Base-by-base conservation (phyloP, 1,284 basidiomycete genomes). In the Leccinum glutinopallens region DNA sequence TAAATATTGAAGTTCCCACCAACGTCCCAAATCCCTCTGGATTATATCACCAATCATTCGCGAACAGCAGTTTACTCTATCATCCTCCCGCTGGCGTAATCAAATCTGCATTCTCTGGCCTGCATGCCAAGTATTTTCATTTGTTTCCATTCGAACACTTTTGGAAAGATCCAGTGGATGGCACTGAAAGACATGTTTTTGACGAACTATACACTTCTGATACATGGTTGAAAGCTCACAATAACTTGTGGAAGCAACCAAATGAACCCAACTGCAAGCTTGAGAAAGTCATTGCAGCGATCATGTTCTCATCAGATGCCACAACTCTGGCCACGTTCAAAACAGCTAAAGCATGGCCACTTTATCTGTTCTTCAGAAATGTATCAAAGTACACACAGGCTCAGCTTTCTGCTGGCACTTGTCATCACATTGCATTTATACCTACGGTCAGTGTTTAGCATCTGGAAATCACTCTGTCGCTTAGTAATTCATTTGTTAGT, bases 1-100 rank as follows among this genome's bases (percentile, higher is more conserved):
- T 73, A 5, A 49, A 61, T 3, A 67, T 75, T 19, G 53, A 35
- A 2, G 22, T 74, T 4, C 72, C 72, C 2, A 61, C 59, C 9
- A 29, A 35, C 3, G 13, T 17, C 10, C 17, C 4, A 5, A 12
- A 33, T 17, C 35, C 25, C 7, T 13, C 35, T 9, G 35, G 58
- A 15, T 53, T 25, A 29, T 15, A 19, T 59, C 59, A 54, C 61
- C 61, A 22, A 46, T 15, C 6, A 0, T 69, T 70, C 19, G 22
- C 8, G 1, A 62, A 73, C 6, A 12, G 41, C 0, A 62, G 65
- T 2, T 22, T 75, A 12, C 58, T 60, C 7, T 61, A 67, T 19
- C 65, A 66, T 5, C 61, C 59, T 3, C 55, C 74, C 3, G 51
- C 54, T 0, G 63, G 55, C 4, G 55, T 72, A 2, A 63, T 75